Conservation (phyloP, 2,329 filamentous ascomycete species). For the Botrytis tulipae region DNA sequence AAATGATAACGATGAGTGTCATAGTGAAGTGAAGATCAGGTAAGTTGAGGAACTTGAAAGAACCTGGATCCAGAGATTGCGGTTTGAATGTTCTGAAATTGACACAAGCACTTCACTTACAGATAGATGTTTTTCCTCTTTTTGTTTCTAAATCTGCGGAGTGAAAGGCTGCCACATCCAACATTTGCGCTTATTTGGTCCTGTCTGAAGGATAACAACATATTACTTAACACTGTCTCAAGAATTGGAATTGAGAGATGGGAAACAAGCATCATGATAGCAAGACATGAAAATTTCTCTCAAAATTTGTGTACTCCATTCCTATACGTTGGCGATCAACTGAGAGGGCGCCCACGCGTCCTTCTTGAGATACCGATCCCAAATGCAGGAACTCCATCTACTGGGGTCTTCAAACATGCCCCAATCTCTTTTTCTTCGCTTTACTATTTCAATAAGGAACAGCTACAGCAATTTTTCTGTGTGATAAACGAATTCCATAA, state of each 20-base stretch:
- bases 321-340: background rate
- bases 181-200: background rate
- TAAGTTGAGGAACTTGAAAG: background rate
- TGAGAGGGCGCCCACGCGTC: background rate
- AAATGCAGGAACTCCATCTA: background rate
- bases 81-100: accelerated
- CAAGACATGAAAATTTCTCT: background rate
- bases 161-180: background rate
- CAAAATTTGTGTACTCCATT: background rate
- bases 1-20: background rate
- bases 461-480: background rate
- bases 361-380: background rate
- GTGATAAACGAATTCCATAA: background rate
- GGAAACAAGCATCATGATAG: background rate
- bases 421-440: accelerated
- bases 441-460: background rate
- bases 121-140: too few species aligned
- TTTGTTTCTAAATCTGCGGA: accelerated
- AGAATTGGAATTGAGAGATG: background rate
- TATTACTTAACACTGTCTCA: background rate
- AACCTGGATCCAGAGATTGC: background rate
- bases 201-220: background rate
- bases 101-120: background rate
- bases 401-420: background rate
- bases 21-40: background rate